These are phyloP conservation scores for Aspergillus awamori DNA, from an alignment of 2,329 filamentous ascomycete genomes.

Conservation along the genomic window DNA sequence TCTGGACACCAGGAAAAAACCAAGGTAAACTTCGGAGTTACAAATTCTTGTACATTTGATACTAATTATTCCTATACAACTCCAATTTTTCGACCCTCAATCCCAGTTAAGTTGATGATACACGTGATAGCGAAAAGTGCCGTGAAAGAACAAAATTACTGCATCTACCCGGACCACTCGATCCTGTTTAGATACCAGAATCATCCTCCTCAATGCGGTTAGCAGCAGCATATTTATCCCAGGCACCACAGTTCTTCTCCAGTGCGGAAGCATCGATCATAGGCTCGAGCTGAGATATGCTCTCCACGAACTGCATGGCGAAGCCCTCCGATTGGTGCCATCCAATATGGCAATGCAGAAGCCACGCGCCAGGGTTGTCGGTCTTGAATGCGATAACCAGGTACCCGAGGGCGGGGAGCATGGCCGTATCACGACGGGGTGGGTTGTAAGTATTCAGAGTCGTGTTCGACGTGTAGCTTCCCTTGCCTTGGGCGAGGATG, in stretches of 20 bases:
- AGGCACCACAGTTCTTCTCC: background rate
- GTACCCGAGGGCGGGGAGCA: background rate
- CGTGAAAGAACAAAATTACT: too few species aligned
- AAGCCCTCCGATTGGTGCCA: background rate
- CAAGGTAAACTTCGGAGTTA: too few species aligned
- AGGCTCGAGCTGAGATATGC: background rate
- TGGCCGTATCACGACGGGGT: background rate
- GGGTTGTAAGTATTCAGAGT: background rate
- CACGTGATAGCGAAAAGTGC: too few species aligned
- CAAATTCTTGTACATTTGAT: too few species aligned
- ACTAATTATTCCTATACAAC: too few species aligned
- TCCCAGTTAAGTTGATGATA: too few species aligned
- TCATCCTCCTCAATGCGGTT: background rate
- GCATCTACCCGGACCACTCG: too few species aligned
- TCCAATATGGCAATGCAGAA: background rate
- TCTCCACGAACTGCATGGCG: background rate
- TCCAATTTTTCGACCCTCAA: too few species aligned
- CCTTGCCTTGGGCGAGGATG: background rate
- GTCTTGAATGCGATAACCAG: background rate
- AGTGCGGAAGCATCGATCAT: background rate
- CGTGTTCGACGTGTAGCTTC: background rate
- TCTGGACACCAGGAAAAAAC: too few species aligned
- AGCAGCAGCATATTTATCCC: background rate
- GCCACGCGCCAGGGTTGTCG: background rate
- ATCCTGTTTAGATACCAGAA: background rate